Base-by-base conservation (phyloP, 495 filamentous ascomycete genomes). In the Podospora australis region DNA sequence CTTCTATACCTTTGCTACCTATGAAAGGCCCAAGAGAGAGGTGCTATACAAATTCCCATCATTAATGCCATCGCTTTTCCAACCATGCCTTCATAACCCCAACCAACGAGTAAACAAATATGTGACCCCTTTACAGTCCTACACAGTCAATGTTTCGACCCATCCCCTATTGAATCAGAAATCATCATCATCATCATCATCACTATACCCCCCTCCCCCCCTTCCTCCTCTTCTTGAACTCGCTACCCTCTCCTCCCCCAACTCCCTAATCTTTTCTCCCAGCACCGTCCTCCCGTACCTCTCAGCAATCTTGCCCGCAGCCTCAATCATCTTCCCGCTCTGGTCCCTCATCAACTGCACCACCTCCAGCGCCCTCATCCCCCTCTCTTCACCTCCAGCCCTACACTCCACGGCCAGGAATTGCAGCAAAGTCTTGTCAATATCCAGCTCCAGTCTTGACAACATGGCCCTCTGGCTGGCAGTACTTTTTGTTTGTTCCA, bases 321-420 rank as follows among this genome's bases (percentile, higher is more conserved):
- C 84, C 61, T 92, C 88, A 17, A 91, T 59, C 86, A 94, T 94
- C 63, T 83, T 82, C 19, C 89, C 88, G 48, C 74, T 83, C 30
- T 78, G 70, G 63, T 95, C 88, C 30, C 74, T 73, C 81, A 96
- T 81, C 61, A 95, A 69, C 47, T 71, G 69, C 2, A 90, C 90
- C 39, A 77, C 55, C 67, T 98, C 94, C 23, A 98, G 70, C 6
- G 92, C 92, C 57, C 90, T 89, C 87, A 94, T 95, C 2, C 90
- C 92, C 13, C 83, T 73, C 35, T 95, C 90, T 62, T 97, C 94
- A 28, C 48, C 53, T 10, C 88, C 88, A 54, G 88, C 88, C 52
- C 87, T 79, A 63, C 92, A 96, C 72, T 96, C 92, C 20, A 82
- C 72, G 24, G 87, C 90, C 63, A 98, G 72, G 62, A 98, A 76